Evolutionary conservation across 345 rosid species (phyloP).

Genomic region (Aethionema arabicum): DNA sequence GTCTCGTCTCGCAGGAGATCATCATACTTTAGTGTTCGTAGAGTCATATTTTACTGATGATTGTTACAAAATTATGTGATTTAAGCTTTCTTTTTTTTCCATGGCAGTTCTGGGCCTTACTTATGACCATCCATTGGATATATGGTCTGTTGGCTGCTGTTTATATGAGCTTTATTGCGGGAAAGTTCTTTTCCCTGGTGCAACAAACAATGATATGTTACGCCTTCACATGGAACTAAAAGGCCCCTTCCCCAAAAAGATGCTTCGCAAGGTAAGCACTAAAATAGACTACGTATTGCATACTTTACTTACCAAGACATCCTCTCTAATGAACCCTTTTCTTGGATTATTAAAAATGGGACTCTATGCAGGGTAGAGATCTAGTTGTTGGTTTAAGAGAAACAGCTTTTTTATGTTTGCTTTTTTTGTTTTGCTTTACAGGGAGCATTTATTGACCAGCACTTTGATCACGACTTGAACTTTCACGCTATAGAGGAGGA

Average conservation of each 20-base stretch:
- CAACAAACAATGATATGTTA: conserved; percentile 94
- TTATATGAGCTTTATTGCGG: conserved; percentile 94
- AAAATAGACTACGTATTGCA: background rate
- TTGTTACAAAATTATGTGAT: conserved; percentile 5
- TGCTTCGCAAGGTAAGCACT: conserved; percentile 79
- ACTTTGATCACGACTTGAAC: conserved; percentile 87
- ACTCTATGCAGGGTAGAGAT: background rate
- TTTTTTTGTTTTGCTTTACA: conserved; percentile 32
- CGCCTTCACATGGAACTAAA: conserved; percentile 98
- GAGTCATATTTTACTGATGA: background rate
- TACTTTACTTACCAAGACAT: background rate
- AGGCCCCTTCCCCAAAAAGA: conserved; percentile 96
- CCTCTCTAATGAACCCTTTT: conserved; percentile 1
- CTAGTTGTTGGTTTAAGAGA: conserved; percentile 16
- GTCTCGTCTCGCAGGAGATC: conserved; percentile 28
- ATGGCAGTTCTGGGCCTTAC: conserved; percentile 92
- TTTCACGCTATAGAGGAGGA: conserved; percentile 89
- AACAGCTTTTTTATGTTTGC: background rate
- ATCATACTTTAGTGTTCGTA: conserved; percentile 3
- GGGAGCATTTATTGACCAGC: conserved; percentile 95
- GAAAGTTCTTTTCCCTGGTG: conserved; percentile 96
- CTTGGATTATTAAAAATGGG: background rate
- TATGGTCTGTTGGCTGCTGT: conserved; percentile 99
- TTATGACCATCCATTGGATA: conserved; percentile 98
- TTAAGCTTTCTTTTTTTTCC: conserved; percentile 23